A percentile compares a stretch with the other conserved stretches of the same genome.
phyloP scores from a whole-genome alignment of 1,139 yeast species.

The Lodderomyces orthopsilosis region DNA sequence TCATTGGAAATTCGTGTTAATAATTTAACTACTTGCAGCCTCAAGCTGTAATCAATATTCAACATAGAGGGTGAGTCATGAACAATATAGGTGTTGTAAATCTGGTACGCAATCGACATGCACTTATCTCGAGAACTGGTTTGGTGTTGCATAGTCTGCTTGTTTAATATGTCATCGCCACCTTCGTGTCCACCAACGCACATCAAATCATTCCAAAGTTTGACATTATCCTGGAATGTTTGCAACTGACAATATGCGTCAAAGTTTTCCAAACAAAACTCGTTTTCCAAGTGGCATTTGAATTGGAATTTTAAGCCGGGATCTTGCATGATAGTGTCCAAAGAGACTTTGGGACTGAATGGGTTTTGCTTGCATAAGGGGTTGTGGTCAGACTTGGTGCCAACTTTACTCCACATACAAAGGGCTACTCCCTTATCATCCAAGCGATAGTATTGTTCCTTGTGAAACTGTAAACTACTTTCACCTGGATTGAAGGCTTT shows the following conservation, averaged over 20 bases:
- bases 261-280: slow-evolving; percentile 72
- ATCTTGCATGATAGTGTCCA: slow-evolving; percentile 58
- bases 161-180: slow-evolving; percentile 5
- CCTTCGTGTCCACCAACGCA: not conserved
- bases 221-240: slow-evolving; percentile 30
- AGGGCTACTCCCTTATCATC: slow-evolving; percentile 10
- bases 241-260: slow-evolving; percentile 64
- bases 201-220: slow-evolving; percentile 16
- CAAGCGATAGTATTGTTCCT: not conserved
- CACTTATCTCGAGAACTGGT: slow-evolving; percentile 37
- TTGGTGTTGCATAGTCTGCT: not conserved
- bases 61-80: slow-evolving; percentile 68
- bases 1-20: slow-evolving; percentile 25
- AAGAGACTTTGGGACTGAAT: slow-evolving; percentile 13
- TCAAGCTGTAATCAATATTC: slow-evolving; percentile 62
- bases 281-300: slow-evolving; percentile 57
- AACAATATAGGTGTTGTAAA: slow-evolving; percentile 68
- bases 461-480: not conserved
- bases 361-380: not conserved
- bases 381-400: not conserved
- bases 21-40: slow-evolving; percentile 45
- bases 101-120: slow-evolving; percentile 55
- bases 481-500: slow-evolving; percentile 11
- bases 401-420: slow-evolving; percentile 13
- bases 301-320: slow-evolving; percentile 79